A percentile compares a stretch with the other conserved stretches of the same genome.
These are phyloP conservation scores for Achaetomiella virescens DNA, from an alignment of 495 filamentous ascomycete genomes.

Conservation along the genomic window DNA sequence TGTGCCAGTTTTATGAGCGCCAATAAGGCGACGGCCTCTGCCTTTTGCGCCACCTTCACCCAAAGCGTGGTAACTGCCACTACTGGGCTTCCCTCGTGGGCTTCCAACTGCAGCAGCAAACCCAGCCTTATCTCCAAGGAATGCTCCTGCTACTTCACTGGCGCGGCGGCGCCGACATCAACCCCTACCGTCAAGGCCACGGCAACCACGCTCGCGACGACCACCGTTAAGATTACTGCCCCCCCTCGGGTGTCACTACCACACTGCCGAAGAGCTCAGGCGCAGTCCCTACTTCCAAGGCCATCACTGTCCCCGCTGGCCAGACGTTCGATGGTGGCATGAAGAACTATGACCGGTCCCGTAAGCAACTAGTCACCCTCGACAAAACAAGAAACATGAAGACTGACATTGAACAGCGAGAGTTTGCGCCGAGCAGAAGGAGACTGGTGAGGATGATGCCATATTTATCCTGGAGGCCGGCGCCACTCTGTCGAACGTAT, in stretches of 20 bases:
- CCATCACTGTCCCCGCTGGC: conserved; percentile 33
- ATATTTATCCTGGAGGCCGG: conserved; percentile 46
- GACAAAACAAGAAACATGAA: too few species aligned
- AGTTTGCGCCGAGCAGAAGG: conserved; percentile 37
- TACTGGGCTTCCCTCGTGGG: conserved; percentile 1
- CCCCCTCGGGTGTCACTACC: conserved; percentile 9
- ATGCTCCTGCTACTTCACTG: conserved; percentile 8
- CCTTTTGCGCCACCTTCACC: conserved; percentile 11
- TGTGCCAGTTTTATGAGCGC: conserved; percentile 8
- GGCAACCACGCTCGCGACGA: neutral
- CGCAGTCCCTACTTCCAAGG: conserved; percentile 17
- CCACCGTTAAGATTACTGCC: neutral
- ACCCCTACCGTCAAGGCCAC: neutral
- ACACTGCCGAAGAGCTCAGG: conserved; percentile 20
- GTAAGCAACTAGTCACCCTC: neutral
- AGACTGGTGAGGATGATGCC: conserved; percentile 46
- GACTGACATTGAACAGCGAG: conserved; percentile 5
- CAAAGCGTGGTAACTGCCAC: neutral
- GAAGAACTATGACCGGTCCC: conserved; percentile 41
- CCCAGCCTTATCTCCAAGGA: conserved; percentile 9
- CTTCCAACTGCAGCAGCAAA: conserved; percentile 9
- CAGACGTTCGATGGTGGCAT: conserved; percentile 41
- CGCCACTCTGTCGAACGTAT: conserved; percentile 44
- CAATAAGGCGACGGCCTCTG: conserved; percentile 1
- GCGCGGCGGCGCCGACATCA: neutral